Base-by-base conservation (phyloP, 2,329 filamentous ascomycete genomes). In the Penicillium sp. region DNA sequence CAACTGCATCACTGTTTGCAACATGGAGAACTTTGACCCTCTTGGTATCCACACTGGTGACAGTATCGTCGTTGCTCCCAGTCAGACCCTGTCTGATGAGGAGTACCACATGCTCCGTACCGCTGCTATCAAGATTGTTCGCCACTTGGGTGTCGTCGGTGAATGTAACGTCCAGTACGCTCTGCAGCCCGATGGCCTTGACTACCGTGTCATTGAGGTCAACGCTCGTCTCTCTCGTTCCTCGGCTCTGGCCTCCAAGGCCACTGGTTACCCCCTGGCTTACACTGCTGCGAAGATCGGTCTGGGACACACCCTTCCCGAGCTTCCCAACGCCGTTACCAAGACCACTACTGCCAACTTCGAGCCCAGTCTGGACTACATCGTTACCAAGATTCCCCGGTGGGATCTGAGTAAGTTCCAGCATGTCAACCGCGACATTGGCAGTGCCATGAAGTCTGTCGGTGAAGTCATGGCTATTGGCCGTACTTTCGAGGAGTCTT, bases 351-450 rank as follows among this genome's bases (percentile, higher is more conserved):
- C 93, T 8, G 93, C 93, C 66, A 97, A 97, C 78, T 98, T 98
- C 68, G 93, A 98, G 72, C 93, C 93, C 45, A 94, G 88, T 55
- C 77, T 98, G 57, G 93, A 98, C 67, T 98, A 98, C 70, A 88
- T 97, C 57, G 93, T 98, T 58, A 95, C 89, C 61, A 98, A 98
- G 78, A 97, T 97, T 62, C 93, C 93, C 62, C 84, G 93, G 65
- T 98, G 93, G 93, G 93, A 98, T 78, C 73, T 97, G 66, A 83
- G 87, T 77, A 98, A 98, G 77, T 98, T 98, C 79, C 91, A 97
- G 75, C 91, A 97, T 64, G 93, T 98, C 57, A 94, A 95, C 78
- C 86, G 93, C 54, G 87, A 95, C 66, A 97, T 98, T 66, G 93
- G 93, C 61, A 95, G 88, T 66, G 86, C 91, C 54, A 98, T 98